Base-by-base conservation (phyloP, 768 basidiomycete genomes). In the Russula virescens region DNA sequence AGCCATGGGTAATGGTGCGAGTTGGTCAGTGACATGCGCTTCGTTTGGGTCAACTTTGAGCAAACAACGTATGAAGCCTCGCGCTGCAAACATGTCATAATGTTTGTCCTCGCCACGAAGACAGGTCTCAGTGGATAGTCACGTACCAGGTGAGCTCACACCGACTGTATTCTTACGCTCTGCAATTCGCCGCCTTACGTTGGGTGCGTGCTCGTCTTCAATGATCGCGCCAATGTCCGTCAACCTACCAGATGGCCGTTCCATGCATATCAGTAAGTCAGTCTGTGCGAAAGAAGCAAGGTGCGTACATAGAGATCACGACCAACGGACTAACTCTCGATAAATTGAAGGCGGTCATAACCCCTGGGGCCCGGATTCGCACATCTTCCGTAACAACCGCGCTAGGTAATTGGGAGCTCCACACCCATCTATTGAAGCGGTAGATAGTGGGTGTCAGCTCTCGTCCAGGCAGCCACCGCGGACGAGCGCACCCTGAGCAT, bases 321-420 rank as follows among this genome's bases (percentile, higher is more conserved):
- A 98, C 97, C 96, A 13, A 94, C 83, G 50, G 92, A 95, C 94
- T 94, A 99, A 65, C 91, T 93, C 71, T 99, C 97, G 54, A 98
- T 96, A 23, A 89, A n/a, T n/a, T n/a, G n/a, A n/a, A n/a, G 76
- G 61, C 87, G 83, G 69, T 89, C 87, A 70, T 99, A 98, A 2
- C 94, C 94, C 59, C 83, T 76, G 34, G 79, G n/a, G n/a, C n/a
- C n/a, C n/a, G n/a, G n/a, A n/a, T 74, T 47, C 80, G 77, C 49
- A 78, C 73, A 5, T 69, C 54, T 65, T 88, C 86, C 64, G 76
- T 76, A 54, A 98, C 89, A 35, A 99, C 92, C 68, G 93, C 1
- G 94, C 94, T 6, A 97, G 85, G 72, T 98, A 98, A 67, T 84
- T 86, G 0, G 96, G 96, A 0, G 97, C 98, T 5, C 96, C 96